A percentile compares a stretch with the other conserved stretches of the same genome.
phyloP scores from a whole-genome alignment of 345 rosid genomes.

The Citrus cavaleriei region DNA sequence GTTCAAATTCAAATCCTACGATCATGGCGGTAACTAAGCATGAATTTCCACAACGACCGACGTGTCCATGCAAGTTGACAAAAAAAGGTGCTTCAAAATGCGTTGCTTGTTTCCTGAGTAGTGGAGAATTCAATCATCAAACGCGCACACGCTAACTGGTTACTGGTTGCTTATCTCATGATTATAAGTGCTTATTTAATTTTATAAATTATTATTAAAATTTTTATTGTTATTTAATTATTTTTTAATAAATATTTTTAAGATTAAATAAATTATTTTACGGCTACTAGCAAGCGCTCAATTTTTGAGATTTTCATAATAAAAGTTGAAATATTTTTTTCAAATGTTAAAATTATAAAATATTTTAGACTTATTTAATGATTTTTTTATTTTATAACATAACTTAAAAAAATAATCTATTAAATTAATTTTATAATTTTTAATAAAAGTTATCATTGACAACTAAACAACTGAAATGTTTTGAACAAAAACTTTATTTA shows the following conservation, averaged over 20 bases:
- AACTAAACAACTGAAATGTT: fast-evolving
- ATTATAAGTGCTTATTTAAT: no score
- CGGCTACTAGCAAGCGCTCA: fast-evolving
- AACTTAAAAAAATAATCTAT: no score
- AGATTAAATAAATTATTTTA: no score
- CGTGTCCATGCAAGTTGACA: background rate
- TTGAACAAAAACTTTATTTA: fast-evolving
- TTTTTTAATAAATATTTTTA: fast-evolving
- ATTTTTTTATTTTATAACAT: no score
- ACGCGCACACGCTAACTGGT: fast-evolving
- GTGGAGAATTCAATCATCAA: background rate
- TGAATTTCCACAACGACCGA: background rate
- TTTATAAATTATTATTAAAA: no score
- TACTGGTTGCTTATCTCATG: fast-evolving
- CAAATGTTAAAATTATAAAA: no score
- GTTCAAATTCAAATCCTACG: background rate
- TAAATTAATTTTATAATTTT: no score
- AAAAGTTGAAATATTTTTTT: fast-evolving
- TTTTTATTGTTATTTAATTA: no score
- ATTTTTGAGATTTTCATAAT: fast-evolving
- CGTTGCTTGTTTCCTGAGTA: no score
- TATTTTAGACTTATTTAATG: fast-evolving
- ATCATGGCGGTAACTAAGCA: background rate
- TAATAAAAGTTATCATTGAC: no score
- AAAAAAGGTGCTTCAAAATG: background rate